phyloP scores from a whole-genome alignment of 441 rosid species.

The Erodium chrysanthum region DNA sequence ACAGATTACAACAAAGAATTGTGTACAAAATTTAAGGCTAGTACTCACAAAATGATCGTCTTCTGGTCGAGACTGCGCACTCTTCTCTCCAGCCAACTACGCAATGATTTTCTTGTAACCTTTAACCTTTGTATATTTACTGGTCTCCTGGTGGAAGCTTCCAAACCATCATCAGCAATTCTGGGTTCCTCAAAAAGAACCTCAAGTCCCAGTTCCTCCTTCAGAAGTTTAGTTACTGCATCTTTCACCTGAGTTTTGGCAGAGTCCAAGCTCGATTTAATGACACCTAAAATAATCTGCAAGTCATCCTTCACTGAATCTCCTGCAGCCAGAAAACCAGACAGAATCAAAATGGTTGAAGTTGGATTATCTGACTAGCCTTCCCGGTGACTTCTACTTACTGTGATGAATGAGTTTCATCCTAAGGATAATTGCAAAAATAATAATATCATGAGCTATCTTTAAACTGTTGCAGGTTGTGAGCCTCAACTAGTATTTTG shows the following conservation, averaged over 20 bases:
- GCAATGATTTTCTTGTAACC: constrained; percentile 56
- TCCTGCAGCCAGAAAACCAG: constrained; percentile 38
- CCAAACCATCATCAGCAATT: constrained; percentile 2
- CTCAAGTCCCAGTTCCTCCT: constrained; percentile 59
- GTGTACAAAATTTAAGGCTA: constrained; percentile 18
- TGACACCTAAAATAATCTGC: constrained; percentile 52
- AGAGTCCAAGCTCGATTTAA: constrained; percentile 24
- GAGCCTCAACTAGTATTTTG: too few relatives aligned
- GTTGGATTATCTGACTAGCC: too few relatives aligned
- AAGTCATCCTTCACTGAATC: constrained; percentile 56
- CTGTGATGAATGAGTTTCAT: neutral
- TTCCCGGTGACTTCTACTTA: neutral
- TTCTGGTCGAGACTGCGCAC: constrained; percentile 20
- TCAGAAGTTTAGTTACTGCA: constrained; percentile 46
- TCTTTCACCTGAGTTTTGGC: constrained; percentile 35
- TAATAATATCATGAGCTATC: too few relatives aligned
- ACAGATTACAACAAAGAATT: neutral
- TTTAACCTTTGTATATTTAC: constrained; percentile 42
- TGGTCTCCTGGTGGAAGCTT: constrained; percentile 57
- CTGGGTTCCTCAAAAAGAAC: constrained; percentile 34
- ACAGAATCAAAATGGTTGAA: neutral
- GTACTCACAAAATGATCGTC: constrained; percentile 16
- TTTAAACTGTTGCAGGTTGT: too few relatives aligned
- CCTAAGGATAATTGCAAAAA: too few relatives aligned
- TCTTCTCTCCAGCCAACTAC: constrained; percentile 50